Percentiles rank a stretch among this genome's conserved stretches.
Conservation (phyloP, 2,329 filamentous ascomycete genomes). For the Alternaria arbusti region DNA sequence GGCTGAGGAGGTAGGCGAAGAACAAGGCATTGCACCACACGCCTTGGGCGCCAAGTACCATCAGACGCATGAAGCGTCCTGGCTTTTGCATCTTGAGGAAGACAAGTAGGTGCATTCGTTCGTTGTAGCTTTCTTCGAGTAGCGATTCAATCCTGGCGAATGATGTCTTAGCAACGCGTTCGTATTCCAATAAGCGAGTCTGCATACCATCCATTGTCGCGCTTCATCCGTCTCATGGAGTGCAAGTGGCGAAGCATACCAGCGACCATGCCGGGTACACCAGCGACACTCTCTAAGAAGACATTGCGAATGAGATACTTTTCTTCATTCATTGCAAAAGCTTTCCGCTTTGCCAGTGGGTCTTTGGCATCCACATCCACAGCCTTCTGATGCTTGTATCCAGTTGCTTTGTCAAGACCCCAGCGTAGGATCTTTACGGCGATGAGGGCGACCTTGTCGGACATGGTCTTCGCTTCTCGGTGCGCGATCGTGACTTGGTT, state of each 20-base stretch:
- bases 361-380: conserved; percentile 47
- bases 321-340: conserved; percentile 75
- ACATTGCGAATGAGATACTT: conserved; percentile 92
- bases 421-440: conserved; percentile 78
- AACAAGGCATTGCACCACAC: conserved; percentile 98
- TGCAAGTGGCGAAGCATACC: conserved; percentile 91
- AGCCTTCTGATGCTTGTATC: conserved; percentile 73
- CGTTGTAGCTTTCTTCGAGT: conserved; percentile 89
- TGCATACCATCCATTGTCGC: conserved; percentile 83
- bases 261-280: conserved; percentile 95
- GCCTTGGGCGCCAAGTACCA: conserved; percentile 67
- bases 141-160: conserved; percentile 82
- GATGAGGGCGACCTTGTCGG: conserved; percentile 79
- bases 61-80: conserved; percentile 86
- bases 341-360: conserved; percentile 62
- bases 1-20: conserved; percentile 83
- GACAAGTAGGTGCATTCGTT: conserved; percentile 89
- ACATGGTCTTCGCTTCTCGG: conserved; percentile 71
- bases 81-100: conserved; percentile 92
- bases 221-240: conserved; percentile 81
- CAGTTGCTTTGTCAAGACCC: conserved; percentile 82
- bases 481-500: conserved; percentile 75
- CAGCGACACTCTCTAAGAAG: conserved; percentile 93
- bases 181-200: background rate
- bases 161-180: conserved; percentile 8